Percentiles rank a stretch among this genome's conserved stretches.
Conservation (phyloP, 2,329 filamentous ascomycete genomes). For the Monosporascus sp. region DNA sequence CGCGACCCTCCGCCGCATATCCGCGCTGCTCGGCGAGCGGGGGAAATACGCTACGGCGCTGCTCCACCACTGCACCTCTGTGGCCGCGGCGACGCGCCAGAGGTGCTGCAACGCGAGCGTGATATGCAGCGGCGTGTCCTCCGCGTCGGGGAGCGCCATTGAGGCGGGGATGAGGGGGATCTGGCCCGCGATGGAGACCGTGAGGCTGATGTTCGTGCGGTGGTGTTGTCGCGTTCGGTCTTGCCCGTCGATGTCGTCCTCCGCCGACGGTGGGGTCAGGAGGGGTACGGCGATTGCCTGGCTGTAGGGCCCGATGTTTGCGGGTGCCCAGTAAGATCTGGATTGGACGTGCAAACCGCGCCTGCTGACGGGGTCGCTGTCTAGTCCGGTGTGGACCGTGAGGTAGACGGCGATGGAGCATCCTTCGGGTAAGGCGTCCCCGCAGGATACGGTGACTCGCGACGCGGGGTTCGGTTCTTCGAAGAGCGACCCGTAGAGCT, state of each 20-base stretch:
- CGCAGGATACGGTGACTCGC: conserved; percentile 76
- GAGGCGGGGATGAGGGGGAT: conserved; percentile 79
- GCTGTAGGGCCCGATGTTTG: conserved; percentile 95
- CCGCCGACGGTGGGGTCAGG: conserved; percentile 17
- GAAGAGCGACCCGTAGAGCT: conserved; percentile 71
- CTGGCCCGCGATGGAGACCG: conserved; percentile 75
- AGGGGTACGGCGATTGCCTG: conserved; percentile 65
- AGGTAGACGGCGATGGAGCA: conserved; percentile 57
- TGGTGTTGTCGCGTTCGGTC: conserved; percentile 23
- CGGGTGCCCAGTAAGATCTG: conserved; percentile 93
- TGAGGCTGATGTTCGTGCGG: conserved; percentile 7
- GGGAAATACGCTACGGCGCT: conserved; percentile 72
- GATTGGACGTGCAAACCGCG: conserved; percentile 82
- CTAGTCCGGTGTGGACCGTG: conserved; percentile 29
- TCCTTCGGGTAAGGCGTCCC: conserved; percentile 55
- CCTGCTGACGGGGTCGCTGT: conserved; percentile 26
- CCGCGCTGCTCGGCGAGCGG: conserved; percentile 12
- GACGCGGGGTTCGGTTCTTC: conserved; percentile 74
- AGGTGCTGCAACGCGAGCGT: conserved; percentile 81
- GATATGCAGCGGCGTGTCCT: conserved; percentile 51
- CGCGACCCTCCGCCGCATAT: conserved; percentile 28
- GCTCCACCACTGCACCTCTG: conserved; percentile 68
- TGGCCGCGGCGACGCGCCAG: conserved; percentile 71
- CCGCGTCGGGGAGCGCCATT: conserved; percentile 55
- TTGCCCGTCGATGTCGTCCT: conserved; percentile 16